Base-by-base conservation (phyloP, 2,329 filamentous ascomycete genomes). In the Elsinoe perseae region DNA sequence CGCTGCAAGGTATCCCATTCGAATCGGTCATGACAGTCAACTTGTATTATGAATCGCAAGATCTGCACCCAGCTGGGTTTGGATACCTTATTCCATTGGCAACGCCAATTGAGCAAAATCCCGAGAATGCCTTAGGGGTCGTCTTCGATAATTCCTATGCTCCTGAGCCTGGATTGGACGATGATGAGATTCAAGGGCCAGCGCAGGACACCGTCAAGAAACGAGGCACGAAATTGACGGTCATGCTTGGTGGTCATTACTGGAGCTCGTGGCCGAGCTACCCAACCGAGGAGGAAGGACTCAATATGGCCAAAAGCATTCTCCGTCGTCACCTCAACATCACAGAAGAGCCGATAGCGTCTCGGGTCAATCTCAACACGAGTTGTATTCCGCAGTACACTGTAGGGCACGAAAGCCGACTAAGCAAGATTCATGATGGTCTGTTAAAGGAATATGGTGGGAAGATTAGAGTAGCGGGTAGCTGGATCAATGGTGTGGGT, bases 171-270 rank as follows among this genome's bases (percentile, higher is more conserved):
- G 43, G 16, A n/a, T 59, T 66, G 55, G 65, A 67, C 50, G 64
- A 67, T 36, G 67, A 68, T 34, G 64, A 68, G 54, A 69, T 68
- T 40, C 62, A 61, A 20, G 58, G 58, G 1, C 59, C 59, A 27
- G 57, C 61, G 9, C 68, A 70, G 53, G 68, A 70, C 54, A 59
- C 57, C n/a, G 64, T 69, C 61, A 79, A 80, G 16, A 73, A 76
- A n/a, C 65, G 70, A 50, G 79, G 78, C 21, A 95, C 89, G 12
- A 95, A 95, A 69, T 72, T 97, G 54, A 95, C 92, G 14, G 87
- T 97, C 63, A 95, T 98, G 83, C 76, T 98, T 57, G 93, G 93
- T 58, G 93, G 93, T 1, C 90, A 96, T 72, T 89, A 88, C 80
- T 97, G 89, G 89, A 79, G 89, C 68, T 79, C 75, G 57, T 83